Percentiles rank a stretch among this genome's conserved stretches.
Conservation (phyloP, 352 stramenopile genomes). For the Lagenidium giganteum region DNA sequence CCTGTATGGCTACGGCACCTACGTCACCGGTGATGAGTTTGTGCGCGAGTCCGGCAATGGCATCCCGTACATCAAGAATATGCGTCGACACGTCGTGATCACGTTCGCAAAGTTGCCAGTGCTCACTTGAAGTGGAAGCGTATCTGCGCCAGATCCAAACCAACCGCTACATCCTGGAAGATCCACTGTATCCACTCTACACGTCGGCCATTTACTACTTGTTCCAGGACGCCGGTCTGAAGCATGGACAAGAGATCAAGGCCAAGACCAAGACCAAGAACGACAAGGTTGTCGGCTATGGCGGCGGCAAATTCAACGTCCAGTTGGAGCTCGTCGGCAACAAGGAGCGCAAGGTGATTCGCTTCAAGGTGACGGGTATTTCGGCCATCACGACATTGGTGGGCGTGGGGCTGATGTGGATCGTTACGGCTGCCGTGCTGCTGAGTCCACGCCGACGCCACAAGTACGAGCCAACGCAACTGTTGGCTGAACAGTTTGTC, state of each 20-base stretch:
- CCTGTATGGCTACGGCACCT: slow-evolving; percentile 24
- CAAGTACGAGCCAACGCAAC: no score
- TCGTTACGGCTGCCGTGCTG: no score
- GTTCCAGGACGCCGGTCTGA: slow-evolving; percentile 14
- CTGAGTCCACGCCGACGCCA: no score
- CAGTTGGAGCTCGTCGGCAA: slow-evolving; percentile 6
- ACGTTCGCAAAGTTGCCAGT: slow-evolving; percentile 13
- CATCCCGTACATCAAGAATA: background rate
- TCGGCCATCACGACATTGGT: no score
- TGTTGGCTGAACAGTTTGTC: no score
- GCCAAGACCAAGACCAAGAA: slow-evolving; percentile 10
- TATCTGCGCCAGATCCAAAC: no score
- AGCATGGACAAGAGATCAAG: no score
- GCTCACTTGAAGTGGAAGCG: background rate
- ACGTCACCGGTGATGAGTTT: slow-evolving; percentile 21
- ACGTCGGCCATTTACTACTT: no score
- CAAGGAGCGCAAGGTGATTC: slow-evolving; percentile 15
- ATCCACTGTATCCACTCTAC: no score
- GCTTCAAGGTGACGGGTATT: slow-evolving; percentile 15
- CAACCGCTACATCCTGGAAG: no score
- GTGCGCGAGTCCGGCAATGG: background rate
- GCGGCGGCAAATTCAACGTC: no score
- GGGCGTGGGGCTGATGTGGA: no score
- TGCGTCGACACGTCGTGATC: slow-evolving; percentile 4
- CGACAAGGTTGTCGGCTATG: slow-evolving; percentile 3